These are phyloP conservation scores for Cantharellus anzutake DNA, from an alignment of 768 basidiomycete species.

Conservation along the genomic window DNA sequence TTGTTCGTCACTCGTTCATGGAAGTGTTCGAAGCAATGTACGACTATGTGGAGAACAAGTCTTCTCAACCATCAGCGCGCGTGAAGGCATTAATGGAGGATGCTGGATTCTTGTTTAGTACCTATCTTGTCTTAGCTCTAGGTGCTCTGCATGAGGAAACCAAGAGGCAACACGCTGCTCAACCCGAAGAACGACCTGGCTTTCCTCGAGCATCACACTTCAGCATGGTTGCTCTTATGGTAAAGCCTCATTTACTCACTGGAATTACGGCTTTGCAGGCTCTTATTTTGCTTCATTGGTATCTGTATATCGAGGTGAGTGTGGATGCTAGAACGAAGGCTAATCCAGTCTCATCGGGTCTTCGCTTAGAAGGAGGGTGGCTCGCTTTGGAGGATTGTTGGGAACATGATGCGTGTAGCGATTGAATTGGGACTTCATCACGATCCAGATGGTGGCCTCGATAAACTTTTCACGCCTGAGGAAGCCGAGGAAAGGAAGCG, in stretches of 20 bases:
- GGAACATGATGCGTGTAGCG: slow-evolving; percentile 61
- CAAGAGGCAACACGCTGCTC: slow-evolving; percentile 28
- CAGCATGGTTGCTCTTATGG: slow-evolving; percentile 54
- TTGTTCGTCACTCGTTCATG: slow-evolving; percentile 48
- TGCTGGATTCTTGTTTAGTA: slow-evolving; percentile 59
- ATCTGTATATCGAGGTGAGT: slow-evolving; percentile 69
- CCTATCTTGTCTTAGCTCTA: slow-evolving; percentile 60
- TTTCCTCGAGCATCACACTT: slow-evolving; percentile 79
- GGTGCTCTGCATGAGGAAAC: slow-evolving; percentile 41
- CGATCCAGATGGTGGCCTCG: slow-evolving; percentile 46
- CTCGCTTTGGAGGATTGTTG: slow-evolving; percentile 74
- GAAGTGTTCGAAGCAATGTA: slow-evolving; percentile 47
- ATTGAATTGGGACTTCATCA: slow-evolving; percentile 78
- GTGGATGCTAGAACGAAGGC: neutral
- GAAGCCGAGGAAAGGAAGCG: slow-evolving; percentile 65
- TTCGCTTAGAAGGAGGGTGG: slow-evolving; percentile 60
- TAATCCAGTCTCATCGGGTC: neutral
- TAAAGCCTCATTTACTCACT: slow-evolving; percentile 69
- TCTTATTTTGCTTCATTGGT: slow-evolving; percentile 72
- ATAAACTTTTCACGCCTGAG: slow-evolving; percentile 45
- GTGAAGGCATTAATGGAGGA: slow-evolving; percentile 18
- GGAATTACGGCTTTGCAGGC: slow-evolving; percentile 71
- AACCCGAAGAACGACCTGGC: slow-evolving; percentile 14
- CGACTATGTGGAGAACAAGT: slow-evolving; percentile 13
- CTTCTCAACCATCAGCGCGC: neutral